A percentile compares a stretch with the other conserved stretches of the same genome.
These are phyloP conservation scores for Solanum peruvianum DNA, from an alignment of 257 asterid species.

Conservation along the genomic window DNA sequence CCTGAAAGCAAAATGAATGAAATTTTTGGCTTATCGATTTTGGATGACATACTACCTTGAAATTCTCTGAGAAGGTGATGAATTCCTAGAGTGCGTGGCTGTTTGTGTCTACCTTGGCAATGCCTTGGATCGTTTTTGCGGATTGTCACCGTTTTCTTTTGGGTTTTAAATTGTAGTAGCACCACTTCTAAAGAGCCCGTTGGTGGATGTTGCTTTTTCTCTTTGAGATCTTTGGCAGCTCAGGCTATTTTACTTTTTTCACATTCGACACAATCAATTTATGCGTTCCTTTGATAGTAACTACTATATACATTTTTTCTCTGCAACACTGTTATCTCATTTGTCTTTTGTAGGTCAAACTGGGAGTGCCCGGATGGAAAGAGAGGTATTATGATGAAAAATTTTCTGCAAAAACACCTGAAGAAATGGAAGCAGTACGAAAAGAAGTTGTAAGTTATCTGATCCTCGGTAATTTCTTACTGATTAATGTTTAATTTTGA, in stretches of 20 bases:
- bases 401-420: conserved; percentile 17
- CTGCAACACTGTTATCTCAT: neutral
- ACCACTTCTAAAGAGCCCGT: neutral
- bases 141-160: neutral
- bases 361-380: conserved; percentile 31
- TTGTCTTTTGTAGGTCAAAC: conserved; percentile 27
- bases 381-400: conserved; percentile 41
- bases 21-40: neutral
- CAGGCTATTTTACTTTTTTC: neutral
- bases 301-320: neutral
- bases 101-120: neutral
- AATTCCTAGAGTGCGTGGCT: neutral
- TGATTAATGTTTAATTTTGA: neutral
- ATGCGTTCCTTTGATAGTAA: neutral
- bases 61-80: neutral
- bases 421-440: conserved; percentile 25
- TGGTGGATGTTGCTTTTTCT: neutral
- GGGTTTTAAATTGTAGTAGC: neutral
- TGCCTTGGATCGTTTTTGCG: neutral
- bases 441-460: conserved; percentile 25
- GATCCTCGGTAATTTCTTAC: neutral
- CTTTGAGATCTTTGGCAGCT: neutral
- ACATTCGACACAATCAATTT: neutral
- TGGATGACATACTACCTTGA: neutral
- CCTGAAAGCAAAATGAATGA: neutral